phyloP scores from a whole-genome alignment of 345 rosid species.

The Corchorus olitorius region DNA sequence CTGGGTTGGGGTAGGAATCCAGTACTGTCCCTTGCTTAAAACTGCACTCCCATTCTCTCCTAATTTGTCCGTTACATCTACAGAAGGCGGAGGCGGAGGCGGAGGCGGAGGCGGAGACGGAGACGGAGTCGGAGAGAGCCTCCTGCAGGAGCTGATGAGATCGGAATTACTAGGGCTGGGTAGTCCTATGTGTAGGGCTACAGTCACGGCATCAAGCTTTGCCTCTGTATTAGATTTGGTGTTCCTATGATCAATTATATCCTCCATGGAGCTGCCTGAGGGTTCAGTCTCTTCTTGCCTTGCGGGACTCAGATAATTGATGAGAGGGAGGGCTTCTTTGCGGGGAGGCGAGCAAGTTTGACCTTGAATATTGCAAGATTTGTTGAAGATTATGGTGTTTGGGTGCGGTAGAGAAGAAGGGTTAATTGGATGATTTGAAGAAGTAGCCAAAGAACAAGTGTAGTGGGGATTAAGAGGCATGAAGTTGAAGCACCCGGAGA shows the following conservation, averaged over 20 bases:
- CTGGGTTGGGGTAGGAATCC: conserved; percentile 71
- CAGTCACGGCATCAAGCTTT: conserved; percentile 23
- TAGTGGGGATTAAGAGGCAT: conserved; percentile 33
- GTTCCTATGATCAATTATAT: conserved; percentile 1
- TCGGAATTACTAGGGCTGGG: conserved; percentile 36
- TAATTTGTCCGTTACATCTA: not conserved
- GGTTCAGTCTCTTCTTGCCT: conserved; percentile 31
- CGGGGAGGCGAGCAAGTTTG: conserved; percentile 13
- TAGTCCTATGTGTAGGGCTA: conserved; percentile 49
- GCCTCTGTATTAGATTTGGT: not conserved
- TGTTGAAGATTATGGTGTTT: conserved; percentile 4
- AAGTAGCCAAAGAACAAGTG: conserved; percentile 12
- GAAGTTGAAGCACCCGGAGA: conserved; percentile 40
- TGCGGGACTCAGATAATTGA: conserved; percentile 41
- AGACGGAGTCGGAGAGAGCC: conserved; percentile 21
- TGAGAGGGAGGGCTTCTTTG: conserved; percentile 44
- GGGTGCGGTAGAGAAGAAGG: not conserved
- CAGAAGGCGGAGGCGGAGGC: conserved; percentile 21
- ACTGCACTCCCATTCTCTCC: conserved; percentile 22
- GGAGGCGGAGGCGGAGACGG: conserved; percentile 10
- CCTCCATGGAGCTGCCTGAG: conserved; percentile 32
- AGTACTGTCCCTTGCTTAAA: conserved; percentile 44
- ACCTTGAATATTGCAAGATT: conserved; percentile 5
- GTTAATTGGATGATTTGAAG: conserved; percentile 13
- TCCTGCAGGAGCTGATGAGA: too few species aligned